Evolutionary conservation across 371 early-diverging fungal species (phyloP).

Genomic region (Saksenaea oblongispora): DNA sequence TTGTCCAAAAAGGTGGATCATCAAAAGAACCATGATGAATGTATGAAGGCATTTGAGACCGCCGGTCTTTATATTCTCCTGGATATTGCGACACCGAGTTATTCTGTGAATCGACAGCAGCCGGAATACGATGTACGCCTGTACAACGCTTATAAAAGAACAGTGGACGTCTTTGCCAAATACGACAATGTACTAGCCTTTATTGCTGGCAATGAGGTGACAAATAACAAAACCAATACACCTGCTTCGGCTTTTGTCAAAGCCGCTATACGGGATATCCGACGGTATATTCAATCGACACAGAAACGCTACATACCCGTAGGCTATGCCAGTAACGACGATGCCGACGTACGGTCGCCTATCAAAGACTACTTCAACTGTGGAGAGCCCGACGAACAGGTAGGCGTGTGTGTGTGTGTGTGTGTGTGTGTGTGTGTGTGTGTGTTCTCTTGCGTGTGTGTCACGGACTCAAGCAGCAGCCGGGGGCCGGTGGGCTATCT

Average conservation of each 20-base stretch:
- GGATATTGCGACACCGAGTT: slow-evolving; percentile 66
- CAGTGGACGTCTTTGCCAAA: slow-evolving; percentile 67
- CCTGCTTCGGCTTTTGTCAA: slow-evolving; percentile 73
- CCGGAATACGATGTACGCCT: slow-evolving; percentile 68
- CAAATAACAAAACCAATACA: slow-evolving; percentile 70
- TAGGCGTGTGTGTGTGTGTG: too few species aligned
- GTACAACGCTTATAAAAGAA: slow-evolving; percentile 58
- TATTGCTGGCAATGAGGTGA: slow-evolving; percentile 83
- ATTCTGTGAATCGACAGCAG: slow-evolving; percentile 64
- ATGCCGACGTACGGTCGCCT: slow-evolving; percentile 63
- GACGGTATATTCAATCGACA: slow-evolving; percentile 55
- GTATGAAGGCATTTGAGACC: slow-evolving; percentile 73
- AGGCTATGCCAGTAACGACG: slow-evolving; percentile 83
- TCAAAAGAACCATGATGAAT: slow-evolving; percentile 65
- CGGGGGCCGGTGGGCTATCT: too few species aligned
- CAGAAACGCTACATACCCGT: slow-evolving; percentile 63
- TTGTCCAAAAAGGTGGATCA: slow-evolving; percentile 42
- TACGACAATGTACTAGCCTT: slow-evolving; percentile 71
- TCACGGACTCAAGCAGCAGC: too few species aligned
- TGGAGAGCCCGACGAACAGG: slow-evolving; percentile 61
- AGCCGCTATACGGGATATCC: slow-evolving; percentile 73
- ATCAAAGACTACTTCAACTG: slow-evolving; percentile 77
- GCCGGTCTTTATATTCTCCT: slow-evolving; percentile 74
- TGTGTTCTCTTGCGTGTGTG: too few species aligned
- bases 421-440: too few species aligned